These are phyloP conservation scores for Paracoccidioides lutzii DNA, from an alignment of 2,329 filamentous ascomycete genomes.

Conservation along the genomic window DNA sequence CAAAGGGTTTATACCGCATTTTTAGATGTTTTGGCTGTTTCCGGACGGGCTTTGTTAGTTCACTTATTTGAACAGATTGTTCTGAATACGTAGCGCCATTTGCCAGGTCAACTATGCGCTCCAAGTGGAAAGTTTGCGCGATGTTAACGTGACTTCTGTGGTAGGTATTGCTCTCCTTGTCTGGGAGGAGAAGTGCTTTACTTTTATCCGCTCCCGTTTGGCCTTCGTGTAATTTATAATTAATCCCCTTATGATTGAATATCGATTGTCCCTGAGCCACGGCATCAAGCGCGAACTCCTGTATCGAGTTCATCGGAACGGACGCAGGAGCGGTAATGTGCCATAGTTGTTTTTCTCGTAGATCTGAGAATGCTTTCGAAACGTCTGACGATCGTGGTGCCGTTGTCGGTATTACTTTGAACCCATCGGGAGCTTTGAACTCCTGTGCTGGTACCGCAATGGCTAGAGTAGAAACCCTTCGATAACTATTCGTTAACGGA, in stretches of 20 bases:
- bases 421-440: slow-evolving; percentile 33
- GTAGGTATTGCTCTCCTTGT: slow-evolving; percentile 25
- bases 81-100: slow-evolving; percentile 1
- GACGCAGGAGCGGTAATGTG: slow-evolving; percentile 36
- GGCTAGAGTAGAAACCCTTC: slow-evolving; percentile 1
- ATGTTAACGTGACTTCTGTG: slow-evolving; percentile 11
- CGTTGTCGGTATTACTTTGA: slow-evolving; percentile 26
- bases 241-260: slow-evolving; percentile 29
- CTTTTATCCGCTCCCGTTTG: slow-evolving; percentile 18
- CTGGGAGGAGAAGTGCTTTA: slow-evolving; percentile 26
- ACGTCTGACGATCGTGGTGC: slow-evolving; percentile 19
- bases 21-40: slow-evolving; percentile 32
- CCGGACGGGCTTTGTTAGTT: slow-evolving; percentile 24
- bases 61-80: slow-evolving; percentile 2
- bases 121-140: slow-evolving; percentile 15
- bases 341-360: slow-evolving; percentile 35
- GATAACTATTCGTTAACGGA: slow-evolving; percentile 9
- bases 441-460: slow-evolving; percentile 19
- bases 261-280: slow-evolving; percentile 30
- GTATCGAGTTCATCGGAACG: slow-evolving; percentile 32
- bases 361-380: slow-evolving; percentile 25
- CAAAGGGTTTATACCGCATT: slow-evolving; percentile 35
- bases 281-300: slow-evolving; percentile 32
- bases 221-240: slow-evolving; percentile 29
- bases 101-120: slow-evolving; percentile 8